Percentiles rank a stretch among this genome's conserved stretches.
Conservation (phyloP, 169 alveolate species). For the Plasmodium relictum region DNA sequence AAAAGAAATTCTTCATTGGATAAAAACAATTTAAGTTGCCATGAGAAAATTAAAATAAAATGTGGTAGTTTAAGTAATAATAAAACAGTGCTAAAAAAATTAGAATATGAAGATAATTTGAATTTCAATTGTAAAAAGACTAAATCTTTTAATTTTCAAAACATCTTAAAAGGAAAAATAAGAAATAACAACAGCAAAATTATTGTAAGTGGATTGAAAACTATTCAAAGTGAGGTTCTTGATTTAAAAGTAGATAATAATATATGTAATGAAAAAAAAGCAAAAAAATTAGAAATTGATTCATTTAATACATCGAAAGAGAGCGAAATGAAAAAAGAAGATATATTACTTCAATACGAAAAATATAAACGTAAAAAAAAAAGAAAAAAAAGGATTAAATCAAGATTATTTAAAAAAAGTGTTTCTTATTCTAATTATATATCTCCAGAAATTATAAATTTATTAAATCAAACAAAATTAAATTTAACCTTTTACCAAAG, state of each 20-base stretch:
- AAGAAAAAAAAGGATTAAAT: conserved; percentile 37
- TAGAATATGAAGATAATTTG: background rate
- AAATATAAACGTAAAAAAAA: conserved; percentile 31
- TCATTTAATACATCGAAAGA: conserved; percentile 12
- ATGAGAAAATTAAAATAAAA: background rate
- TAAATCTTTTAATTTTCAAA: background rate
- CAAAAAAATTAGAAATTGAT: background rate
- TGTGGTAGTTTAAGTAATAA: background rate
- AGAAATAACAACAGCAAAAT: conserved; percentile 6
- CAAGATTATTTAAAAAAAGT: conserved; percentile 38
- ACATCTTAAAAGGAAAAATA: background rate
- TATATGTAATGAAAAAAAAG: background rate
- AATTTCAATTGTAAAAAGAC: background rate
- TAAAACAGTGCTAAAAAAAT: conserved; percentile 5
- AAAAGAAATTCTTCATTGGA: background rate
- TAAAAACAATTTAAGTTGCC: background rate
- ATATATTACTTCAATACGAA: conserved; percentile 44
- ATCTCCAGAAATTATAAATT: conserved; percentile 14
- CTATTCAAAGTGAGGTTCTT: background rate
- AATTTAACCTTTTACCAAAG: conserved; percentile 62
- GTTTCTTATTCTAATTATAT: conserved; percentile 50
- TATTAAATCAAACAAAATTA: conserved; percentile 38
- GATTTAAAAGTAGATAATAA: background rate
- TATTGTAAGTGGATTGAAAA: background rate
- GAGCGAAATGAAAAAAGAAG: conserved; percentile 28